Base-by-base conservation (phyloP, 2,329 filamentous ascomycete species). In the Ilyonectria destructans region DNA sequence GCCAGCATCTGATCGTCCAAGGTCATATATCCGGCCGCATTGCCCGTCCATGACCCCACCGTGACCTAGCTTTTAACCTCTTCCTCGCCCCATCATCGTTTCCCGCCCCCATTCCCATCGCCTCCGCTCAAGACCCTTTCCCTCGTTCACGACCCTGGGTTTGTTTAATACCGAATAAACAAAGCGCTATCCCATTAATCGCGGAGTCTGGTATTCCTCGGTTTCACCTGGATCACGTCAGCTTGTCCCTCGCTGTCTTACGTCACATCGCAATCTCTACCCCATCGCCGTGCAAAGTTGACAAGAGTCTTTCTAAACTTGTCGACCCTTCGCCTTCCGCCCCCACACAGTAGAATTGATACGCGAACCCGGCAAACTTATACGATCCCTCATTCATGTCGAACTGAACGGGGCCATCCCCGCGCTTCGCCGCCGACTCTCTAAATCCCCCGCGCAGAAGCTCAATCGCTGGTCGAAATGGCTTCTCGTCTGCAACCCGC, bases 401-500 rank as follows among this genome's bases (percentile, higher is more conserved):
- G 69, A 78, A 71, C 46, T 75, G 73, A 71, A 65, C 59, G 21
- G 57, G 17, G 19, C 57, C 31, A 52, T 48, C 35, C 62, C 56
- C 62, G 79, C 76, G 77, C 75, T 65, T 69, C 69, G 75, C 72
- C 75, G 76, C 76, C 59, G 21, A 67, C 65, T 65, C 51, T 54
- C 58, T 55, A 62, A 59, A 59, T 12, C 35, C n/a, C 56, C 46
- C 43, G 35, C 58, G 51, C 70, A 66, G 49, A 66, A 78, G 69
- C 77, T 71, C 60, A 58, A 58, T 74, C 69, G 74, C 74, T 75
- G 75, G 73, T 74, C 78, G 75, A 78, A 69, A 88, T 88, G 86
- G 81, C 82, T 74, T 77, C 81, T 65, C 77, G 78, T 55, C 64
- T 77, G 56, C 73, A 77, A 69, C 71, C 78, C 48, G 72, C 75